Evolutionary conservation across 805 yeast species (phyloP).

Genomic region (Lipomyces japonicus): DNA sequence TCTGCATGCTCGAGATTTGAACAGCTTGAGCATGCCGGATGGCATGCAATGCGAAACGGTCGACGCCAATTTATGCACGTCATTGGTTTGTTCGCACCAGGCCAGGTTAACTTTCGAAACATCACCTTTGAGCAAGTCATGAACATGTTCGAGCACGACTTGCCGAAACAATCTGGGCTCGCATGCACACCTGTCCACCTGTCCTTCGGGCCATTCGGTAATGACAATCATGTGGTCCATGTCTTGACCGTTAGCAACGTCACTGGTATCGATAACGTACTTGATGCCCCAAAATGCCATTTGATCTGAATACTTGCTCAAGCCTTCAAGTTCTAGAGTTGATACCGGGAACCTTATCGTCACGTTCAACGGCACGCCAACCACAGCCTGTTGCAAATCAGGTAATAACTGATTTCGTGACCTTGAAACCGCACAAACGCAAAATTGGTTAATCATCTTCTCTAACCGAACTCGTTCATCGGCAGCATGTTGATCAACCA

Average conservation of each 20-base stretch:
- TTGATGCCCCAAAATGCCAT: slow-evolving; percentile 46
- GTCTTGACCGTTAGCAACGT: background rate
- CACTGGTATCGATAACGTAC: slow-evolving; percentile 23
- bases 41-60: slow-evolving; percentile 28
- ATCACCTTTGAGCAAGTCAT: slow-evolving; percentile 7
- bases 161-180: slow-evolving; percentile 8
- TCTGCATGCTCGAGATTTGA: slow-evolving; percentile 42
- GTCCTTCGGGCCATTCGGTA: slow-evolving; percentile 46
- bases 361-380: background rate
- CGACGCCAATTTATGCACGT: background rate
- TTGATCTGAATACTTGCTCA: slow-evolving; percentile 7
- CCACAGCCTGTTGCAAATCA: slow-evolving; percentile 1
- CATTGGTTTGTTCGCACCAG: too few relatives aligned
- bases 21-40: slow-evolving; percentile 42
- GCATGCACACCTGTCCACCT: slow-evolving; percentile 37
- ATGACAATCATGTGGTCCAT: slow-evolving; percentile 30
- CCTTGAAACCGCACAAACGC: too few relatives aligned
- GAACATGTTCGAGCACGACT: slow-evolving; percentile 9
- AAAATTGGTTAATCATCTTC: slow-evolving; percentile 40
- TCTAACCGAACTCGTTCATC: slow-evolving; percentile 74
- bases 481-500: slow-evolving; percentile 78
- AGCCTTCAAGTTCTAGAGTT: slow-evolving; percentile 35
- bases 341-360: slow-evolving; percentile 28
- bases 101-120: slow-evolving; percentile 1
- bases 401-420: slow-evolving; percentile 1